phyloP scores from a whole-genome alignment of 805 yeast genomes.

The Candida adriatica region DNA sequence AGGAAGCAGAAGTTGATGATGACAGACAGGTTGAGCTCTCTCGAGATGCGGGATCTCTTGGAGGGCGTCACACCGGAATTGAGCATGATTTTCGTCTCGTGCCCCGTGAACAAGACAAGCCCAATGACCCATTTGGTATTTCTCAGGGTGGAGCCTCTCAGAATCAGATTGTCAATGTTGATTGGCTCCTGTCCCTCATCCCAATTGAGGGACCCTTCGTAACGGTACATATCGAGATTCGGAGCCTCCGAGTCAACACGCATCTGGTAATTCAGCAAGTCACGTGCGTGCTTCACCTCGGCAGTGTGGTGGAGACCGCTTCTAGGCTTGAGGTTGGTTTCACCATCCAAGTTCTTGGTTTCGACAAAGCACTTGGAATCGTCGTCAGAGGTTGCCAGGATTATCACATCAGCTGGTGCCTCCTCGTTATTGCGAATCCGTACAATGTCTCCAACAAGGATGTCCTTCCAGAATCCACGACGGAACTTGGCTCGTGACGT shows the following conservation, averaged over 20 bases:
- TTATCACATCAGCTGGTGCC: constrained; percentile 67
- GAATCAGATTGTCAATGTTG: constrained; percentile 56
- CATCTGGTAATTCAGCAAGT: constrained; percentile 43
- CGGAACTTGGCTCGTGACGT: constrained; percentile 21
- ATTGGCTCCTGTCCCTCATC: constrained; percentile 51
- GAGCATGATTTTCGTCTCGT: constrained; percentile 72
- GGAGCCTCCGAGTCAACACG: constrained; percentile 78
- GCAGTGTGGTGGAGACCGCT: constrained; percentile 59
- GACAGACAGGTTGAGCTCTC: constrained; percentile 66
- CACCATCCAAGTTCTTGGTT: constrained; percentile 78
- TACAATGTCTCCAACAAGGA: constrained; percentile 66
- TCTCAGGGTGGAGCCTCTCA: constrained; percentile 69
- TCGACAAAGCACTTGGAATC: constrained; percentile 69
- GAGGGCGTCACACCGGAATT: constrained; percentile 77
- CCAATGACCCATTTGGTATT: constrained; percentile 82
- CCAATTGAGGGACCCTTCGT: constrained; percentile 61
- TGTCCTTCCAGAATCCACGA: constrained; percentile 53
- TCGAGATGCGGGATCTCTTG: constrained; percentile 66
- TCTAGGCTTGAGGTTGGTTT: constrained; percentile 66
- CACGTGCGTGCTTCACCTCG: constrained; percentile 38
- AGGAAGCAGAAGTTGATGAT: constrained; percentile 55
- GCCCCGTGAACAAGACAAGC: constrained; percentile 67
- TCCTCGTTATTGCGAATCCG: constrained; percentile 70
- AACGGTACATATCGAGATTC: constrained; percentile 64
- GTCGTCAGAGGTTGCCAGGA: constrained; percentile 52